Conservation (phyloP, 2,329 filamentous ascomycete species). For the Clarireedia homoeocarpa region DNA sequence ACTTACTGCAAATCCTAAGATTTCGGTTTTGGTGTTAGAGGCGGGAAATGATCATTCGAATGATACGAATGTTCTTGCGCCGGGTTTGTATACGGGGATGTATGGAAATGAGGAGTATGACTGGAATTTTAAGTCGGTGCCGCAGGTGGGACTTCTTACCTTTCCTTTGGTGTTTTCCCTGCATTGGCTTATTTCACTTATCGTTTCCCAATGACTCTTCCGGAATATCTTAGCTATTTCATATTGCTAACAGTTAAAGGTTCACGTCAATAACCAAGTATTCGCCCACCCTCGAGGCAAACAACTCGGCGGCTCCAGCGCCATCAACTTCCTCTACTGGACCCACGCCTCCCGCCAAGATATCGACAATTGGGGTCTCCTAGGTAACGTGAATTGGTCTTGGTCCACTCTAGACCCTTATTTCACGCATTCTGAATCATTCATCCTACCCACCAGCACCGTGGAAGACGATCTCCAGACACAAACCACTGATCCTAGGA, state of each 20-base stretch:
- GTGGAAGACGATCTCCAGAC: not conserved
- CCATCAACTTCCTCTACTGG: constrained; percentile 30
- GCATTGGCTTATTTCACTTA: not conserved
- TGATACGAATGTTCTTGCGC: not conserved
- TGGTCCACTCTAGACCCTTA: constrained; percentile 33
- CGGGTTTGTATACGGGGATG: not conserved
- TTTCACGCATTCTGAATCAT: constrained; percentile 27
- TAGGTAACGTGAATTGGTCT: not conserved
- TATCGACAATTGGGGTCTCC: constrained; percentile 33
- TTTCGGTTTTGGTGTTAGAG: constrained; percentile 13
- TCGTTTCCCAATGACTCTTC: not conserved
- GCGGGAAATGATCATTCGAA: constrained; percentile 9
- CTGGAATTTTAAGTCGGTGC: constrained; percentile 11
- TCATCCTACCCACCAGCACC: not conserved
- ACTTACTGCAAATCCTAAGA: constrained; percentile 7
- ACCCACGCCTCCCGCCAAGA: constrained; percentile 20
- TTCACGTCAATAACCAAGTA: constrained; percentile 3
- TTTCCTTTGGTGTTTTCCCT: not conserved
- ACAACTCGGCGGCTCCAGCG: constrained; percentile 29
- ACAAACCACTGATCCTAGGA: constrained; percentile 37
- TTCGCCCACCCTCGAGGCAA: constrained; percentile 27
- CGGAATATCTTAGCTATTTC: no score
- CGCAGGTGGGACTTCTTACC: not conserved
- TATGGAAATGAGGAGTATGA: constrained; percentile 18
- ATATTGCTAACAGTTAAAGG: not conserved